phyloP scores from a whole-genome alignment of 495 filamentous ascomycete genomes.

The Tetracladium marchalianum region DNA sequence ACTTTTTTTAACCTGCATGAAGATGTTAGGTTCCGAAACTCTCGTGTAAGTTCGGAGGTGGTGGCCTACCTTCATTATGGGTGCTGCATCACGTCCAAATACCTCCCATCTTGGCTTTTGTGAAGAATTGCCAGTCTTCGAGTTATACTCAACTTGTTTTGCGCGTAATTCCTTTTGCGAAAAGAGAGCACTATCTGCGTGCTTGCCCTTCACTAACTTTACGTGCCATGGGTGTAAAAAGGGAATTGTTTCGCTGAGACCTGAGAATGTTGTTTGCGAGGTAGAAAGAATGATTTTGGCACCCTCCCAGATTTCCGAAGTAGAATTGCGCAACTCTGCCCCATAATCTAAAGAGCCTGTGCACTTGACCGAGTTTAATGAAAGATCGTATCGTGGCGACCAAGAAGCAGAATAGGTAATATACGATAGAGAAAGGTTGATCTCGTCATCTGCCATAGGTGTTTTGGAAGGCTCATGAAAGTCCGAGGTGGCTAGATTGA shows the following conservation, averaged over 20 bases:
- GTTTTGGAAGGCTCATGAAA: slow-evolving; percentile 13
- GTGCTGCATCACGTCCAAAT: slow-evolving; percentile 21
- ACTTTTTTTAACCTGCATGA: not conserved
- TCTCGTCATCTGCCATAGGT: slow-evolving; percentile 9
- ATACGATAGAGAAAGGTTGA: slow-evolving; percentile 50
- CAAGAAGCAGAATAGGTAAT: slow-evolving; percentile 52
- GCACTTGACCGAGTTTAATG: slow-evolving; percentile 44
- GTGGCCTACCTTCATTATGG: not conserved
- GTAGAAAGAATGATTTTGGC: slow-evolving; percentile 57
- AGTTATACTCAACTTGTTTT: slow-evolving; percentile 12
- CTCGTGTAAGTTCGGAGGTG: not conserved
- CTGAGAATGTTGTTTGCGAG: slow-evolving; percentile 54
- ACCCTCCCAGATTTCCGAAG: slow-evolving; percentile 59
- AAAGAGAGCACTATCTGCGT: slow-evolving; percentile 8
- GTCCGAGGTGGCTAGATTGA: slow-evolving; percentile 14
- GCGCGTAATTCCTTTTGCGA: slow-evolving; percentile 1
- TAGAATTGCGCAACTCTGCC: slow-evolving; percentile 53
- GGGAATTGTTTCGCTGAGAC: slow-evolving; percentile 49
- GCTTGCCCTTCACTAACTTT: slow-evolving; percentile 25
- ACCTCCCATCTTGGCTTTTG: slow-evolving; percentile 25
- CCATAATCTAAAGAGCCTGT: slow-evolving; percentile 49
- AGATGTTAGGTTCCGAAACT: not conserved
- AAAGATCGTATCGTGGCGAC: slow-evolving; percentile 57
- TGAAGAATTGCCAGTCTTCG: slow-evolving; percentile 7
- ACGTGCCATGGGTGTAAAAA: slow-evolving; percentile 51